Evolutionary conservation across 495 filamentous ascomycete genomes (phyloP).

Genomic region (Penicillium maclennaniae): DNA sequence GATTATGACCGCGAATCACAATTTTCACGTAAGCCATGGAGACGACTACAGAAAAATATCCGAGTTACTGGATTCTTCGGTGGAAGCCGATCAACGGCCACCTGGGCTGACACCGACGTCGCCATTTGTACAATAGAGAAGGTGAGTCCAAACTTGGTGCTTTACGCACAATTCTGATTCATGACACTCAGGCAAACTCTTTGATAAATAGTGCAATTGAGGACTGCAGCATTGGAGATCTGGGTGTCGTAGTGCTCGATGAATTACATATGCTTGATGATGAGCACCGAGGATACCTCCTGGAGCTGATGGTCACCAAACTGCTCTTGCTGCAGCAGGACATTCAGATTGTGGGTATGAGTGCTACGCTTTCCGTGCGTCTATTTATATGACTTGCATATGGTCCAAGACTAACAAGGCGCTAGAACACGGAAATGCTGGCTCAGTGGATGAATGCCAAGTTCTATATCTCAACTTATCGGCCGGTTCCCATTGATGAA

Average conservation of each 20-base stretch:
- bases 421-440: slow-evolving; percentile 63
- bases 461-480: slow-evolving; percentile 69
- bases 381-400: neutral
- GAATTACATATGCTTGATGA: slow-evolving; percentile 83
- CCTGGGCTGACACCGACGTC: slow-evolving; percentile 75
- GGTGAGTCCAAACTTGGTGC: slow-evolving; percentile 37
- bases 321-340: slow-evolving; percentile 63
- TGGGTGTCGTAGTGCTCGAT: slow-evolving; percentile 70
- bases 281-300: slow-evolving; percentile 71
- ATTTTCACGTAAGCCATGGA: slow-evolving; percentile 31
- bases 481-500: slow-evolving; percentile 71
- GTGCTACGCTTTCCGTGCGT: slow-evolving; percentile 67
- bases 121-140: slow-evolving; percentile 83
- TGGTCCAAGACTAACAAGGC: neutral
- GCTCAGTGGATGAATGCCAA: slow-evolving; percentile 70
- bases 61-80: slow-evolving; percentile 73
- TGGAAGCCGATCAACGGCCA: slow-evolving; percentile 59
- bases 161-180: neutral
- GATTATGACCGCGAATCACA: slow-evolving; percentile 13
- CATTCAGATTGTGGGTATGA: slow-evolving; percentile 80
- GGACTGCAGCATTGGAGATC: slow-evolving; percentile 60
- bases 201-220: slow-evolving; percentile 73
- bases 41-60: slow-evolving; percentile 38
- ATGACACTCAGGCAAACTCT: slow-evolving; percentile 60
- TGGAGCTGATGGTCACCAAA: slow-evolving; percentile 80